Conservation (phyloP, 148 eudicot species). For the Polygonum aviculare region DNA sequence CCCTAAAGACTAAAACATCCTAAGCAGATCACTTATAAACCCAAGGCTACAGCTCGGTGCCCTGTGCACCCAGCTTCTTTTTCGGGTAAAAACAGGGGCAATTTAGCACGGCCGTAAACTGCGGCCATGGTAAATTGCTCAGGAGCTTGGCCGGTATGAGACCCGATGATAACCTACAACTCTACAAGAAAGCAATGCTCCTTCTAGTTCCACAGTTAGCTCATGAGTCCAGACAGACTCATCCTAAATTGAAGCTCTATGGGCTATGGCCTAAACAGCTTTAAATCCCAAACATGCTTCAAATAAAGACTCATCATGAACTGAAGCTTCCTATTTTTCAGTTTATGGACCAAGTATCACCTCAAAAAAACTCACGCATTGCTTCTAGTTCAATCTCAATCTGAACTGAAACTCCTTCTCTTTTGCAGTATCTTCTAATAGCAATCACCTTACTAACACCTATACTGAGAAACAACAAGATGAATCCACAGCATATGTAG, state of each 20-base stretch:
- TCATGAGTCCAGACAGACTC: neutral
- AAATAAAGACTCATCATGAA: neutral
- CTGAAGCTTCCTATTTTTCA: neutral
- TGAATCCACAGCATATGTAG: neutral
- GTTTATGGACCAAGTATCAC: neutral
- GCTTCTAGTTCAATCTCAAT: neutral
- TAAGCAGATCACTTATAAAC: neutral
- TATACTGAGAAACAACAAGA: neutral
- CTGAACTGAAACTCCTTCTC: neutral
- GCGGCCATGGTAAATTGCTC: too few species aligned
- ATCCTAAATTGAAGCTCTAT: neutral
- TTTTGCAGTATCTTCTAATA: neutral
- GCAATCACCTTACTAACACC: neutral
- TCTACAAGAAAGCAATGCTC: neutral
- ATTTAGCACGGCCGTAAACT: too few species aligned
- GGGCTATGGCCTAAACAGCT: neutral
- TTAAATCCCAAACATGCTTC: neutral
- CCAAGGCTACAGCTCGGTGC: neutral
- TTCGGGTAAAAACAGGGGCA: too few species aligned
- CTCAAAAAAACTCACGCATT: neutral
- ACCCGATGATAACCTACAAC: neutral
- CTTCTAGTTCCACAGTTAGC: neutral
- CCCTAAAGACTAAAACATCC: neutral
- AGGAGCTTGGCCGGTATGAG: too few species aligned
- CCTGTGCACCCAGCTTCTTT: too few species aligned